A percentile compares a stretch with the other conserved stretches of the same genome.
Conservation (phyloP, 176 grass and related monocot genomes). For the Zoysia pacifica region DNA sequence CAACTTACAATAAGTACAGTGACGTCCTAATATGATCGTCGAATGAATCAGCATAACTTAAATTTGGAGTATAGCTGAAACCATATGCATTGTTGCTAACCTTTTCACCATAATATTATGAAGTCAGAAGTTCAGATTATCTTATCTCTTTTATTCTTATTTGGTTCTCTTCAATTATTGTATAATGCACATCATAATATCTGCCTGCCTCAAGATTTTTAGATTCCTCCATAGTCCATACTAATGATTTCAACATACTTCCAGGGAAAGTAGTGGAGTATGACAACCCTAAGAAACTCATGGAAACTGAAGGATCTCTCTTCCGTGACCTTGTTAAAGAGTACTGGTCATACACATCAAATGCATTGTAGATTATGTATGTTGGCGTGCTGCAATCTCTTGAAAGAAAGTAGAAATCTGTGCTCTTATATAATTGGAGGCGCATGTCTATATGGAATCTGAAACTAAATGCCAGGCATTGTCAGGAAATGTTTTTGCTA, state of each 20-base stretch:
- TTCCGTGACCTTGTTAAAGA: slow-evolving; percentile 64
- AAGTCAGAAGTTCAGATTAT: neutral
- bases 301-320: slow-evolving; percentile 74
- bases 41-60: neutral
- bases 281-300: slow-evolving; percentile 68
- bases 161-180: neutral
- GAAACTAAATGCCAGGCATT: neutral
- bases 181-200: neutral
- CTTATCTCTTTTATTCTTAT: neutral
- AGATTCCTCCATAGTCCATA: neutral
- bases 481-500: neutral
- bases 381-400: neutral
- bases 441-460: neutral
- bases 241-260: slow-evolving; percentile 13
- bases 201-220: neutral
- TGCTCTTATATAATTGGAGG: neutral
- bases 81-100: neutral
- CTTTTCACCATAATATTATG: neutral
- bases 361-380: neutral
- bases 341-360: slow-evolving; percentile 70
- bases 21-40: neutral
- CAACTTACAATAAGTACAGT: neutral
- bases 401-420: neutral
- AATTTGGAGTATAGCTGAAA: slow-evolving; percentile 22
- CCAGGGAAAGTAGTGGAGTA: slow-evolving; percentile 70